phyloP scores from a whole-genome alignment of 2,329 filamentous ascomycete genomes.

The Daldinia sp. region DNA sequence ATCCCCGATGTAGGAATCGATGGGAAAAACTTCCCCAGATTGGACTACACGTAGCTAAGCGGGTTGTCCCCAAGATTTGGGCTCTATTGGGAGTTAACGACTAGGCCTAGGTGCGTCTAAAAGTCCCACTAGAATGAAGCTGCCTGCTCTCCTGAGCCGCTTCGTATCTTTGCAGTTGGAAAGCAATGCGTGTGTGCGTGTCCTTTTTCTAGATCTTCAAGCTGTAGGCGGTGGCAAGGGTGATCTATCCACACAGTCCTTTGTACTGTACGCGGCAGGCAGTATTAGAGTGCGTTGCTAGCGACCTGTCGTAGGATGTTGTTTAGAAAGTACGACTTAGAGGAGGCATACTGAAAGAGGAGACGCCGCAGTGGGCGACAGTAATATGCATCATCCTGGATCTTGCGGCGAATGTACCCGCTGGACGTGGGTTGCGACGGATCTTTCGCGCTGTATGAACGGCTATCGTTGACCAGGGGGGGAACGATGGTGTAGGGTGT shows the following conservation, averaged over 20 bases:
- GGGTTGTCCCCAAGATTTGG: constrained; percentile 43
- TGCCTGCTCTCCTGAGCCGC: constrained; percentile 37
- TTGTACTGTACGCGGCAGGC: constrained; percentile 35
- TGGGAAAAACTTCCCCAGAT: constrained; percentile 40
- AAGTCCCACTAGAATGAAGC: constrained; percentile 37
- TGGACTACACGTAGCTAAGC: constrained; percentile 42
- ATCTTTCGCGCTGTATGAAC: constrained; percentile 31
- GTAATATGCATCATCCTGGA: constrained; percentile 38
- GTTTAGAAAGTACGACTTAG: constrained; percentile 21
- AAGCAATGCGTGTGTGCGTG: constrained; percentile 44
- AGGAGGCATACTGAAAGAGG: constrained; percentile 15
- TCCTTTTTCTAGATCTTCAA: constrained; percentile 41
- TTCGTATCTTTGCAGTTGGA: constrained; percentile 42
- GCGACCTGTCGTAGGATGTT: constrained; percentile 24
- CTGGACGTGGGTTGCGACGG: constrained; percentile 17
- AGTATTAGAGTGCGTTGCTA: constrained; percentile 27
- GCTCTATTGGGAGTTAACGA: constrained; percentile 39
- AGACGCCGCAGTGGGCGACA: constrained; percentile 17
- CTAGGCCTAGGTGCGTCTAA: constrained; percentile 36
- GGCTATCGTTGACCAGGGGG: constrained; percentile 26
- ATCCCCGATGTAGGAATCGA: constrained; percentile 42
- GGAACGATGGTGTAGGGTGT: constrained; percentile 8
- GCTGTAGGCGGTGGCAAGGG: constrained; percentile 35
- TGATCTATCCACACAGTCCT: constrained; percentile 40
- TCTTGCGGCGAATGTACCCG: constrained; percentile 26